Evolutionary conservation across 257 asterid species (phyloP), one percentile per base, ranked within the genome.

Genomic region (Lantana camara): DNA sequence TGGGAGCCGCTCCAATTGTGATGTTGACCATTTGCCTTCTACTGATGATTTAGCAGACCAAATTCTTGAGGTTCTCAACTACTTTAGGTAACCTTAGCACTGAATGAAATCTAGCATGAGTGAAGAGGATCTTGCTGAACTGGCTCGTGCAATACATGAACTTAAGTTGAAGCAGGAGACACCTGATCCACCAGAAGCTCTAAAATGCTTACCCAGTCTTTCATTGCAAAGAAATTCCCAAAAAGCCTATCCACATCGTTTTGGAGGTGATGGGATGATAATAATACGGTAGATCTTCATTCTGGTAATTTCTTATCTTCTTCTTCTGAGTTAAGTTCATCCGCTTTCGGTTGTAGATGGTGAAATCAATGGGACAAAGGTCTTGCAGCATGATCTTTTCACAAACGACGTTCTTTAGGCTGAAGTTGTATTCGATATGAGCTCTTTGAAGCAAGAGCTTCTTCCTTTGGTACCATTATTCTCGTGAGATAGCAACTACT

Each of bases 151-250:
- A 49, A 94, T 97, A 22, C 87, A 80, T 52, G 97, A 90, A 62
- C 83, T 94, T 48, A 90, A 83, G 79, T 51, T 88, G 83, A 90
- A 90, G 77, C 99, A 94, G 69, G 99, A 94, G 77, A 94, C 99
- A 49, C 99, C 99, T 23, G 99, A 94, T 61, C 89, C 97, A 52
- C 97, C 97, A 48, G 99, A 94, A 76, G 96, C 96, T 71, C 82
- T 94, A 34, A 94, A 84, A 76, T 75, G 91, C 57, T 95, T 93
- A 27, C 99, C 99, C 22, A 75, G 96, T 75, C 89, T 94, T 59
- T 82, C 92, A 70, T 82, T 94, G 63, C 74, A 84, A n/a, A 72
- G 99, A 94, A 75, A 94, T 94, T 73, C 99, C 99, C 13, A 88
- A 79, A 73, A 79, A 87, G 50, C 97, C 97, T 66, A 66, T 68